Conservation (phyloP, 257 asterid genomes). For the Capsicum baccatum region DNA sequence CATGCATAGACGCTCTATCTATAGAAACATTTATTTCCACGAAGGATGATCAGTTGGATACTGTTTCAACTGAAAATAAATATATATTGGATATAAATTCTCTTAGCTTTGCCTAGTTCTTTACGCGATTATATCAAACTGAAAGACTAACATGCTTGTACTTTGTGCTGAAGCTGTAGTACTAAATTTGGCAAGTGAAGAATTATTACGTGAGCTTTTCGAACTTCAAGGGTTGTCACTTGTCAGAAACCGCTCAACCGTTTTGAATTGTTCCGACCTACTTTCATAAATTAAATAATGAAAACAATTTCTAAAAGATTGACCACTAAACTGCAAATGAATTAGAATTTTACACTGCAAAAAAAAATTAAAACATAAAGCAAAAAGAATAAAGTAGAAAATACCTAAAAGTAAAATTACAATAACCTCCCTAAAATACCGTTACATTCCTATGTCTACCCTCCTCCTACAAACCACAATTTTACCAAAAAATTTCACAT, state of each 20-base stretch:
- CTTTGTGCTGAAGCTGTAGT: background rate
- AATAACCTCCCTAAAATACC: slow-evolving; percentile 48
- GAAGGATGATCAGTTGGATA: background rate
- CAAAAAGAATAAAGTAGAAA: background rate
- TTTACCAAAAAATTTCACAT: slow-evolving; percentile 48
- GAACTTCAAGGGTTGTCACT: slow-evolving; percentile 34
- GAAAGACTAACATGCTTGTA: background rate
- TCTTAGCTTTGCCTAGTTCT: background rate
- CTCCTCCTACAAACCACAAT: slow-evolving; percentile 42
- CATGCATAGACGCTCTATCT: no score
- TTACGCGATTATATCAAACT: background rate
- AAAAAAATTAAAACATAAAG: slow-evolving; percentile 30
- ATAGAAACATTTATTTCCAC: no score
- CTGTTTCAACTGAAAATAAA: background rate
- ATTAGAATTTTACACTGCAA: slow-evolving; percentile 46
- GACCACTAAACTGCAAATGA: slow-evolving; percentile 27
- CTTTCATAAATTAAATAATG: background rate
- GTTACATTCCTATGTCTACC: slow-evolving; percentile 36
- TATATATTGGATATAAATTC: background rate
- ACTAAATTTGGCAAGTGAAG: background rate
- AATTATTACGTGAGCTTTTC: background rate
- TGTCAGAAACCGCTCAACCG: slow-evolving; percentile 59
- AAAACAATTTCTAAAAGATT: slow-evolving; percentile 5
- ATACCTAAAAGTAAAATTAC: slow-evolving; percentile 17
- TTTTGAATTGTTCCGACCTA: slow-evolving; percentile 53